Evolutionary conservation across 371 early-diverging fungal species (phyloP).

Genomic region (Coemansia linderi): DNA sequence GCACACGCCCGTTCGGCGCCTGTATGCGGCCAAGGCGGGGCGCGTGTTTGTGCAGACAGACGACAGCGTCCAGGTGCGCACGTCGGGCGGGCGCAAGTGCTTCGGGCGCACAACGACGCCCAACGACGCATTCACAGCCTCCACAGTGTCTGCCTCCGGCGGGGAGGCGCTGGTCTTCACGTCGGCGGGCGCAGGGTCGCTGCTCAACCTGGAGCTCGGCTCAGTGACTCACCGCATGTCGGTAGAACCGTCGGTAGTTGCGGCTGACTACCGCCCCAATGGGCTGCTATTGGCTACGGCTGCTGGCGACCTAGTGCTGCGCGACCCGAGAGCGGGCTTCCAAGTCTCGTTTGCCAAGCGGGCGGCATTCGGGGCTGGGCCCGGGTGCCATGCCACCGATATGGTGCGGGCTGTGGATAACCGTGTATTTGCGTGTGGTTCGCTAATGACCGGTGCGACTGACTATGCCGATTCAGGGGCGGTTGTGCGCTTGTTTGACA

Average conservation of each 20-base stretch:
- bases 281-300: slow-evolving; percentile 40
- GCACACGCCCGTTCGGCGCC: slow-evolving; percentile 29
- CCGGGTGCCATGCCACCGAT: slow-evolving; percentile 20
- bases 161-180: slow-evolving; percentile 32
- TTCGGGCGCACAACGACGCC: slow-evolving; percentile 22
- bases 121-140: slow-evolving; percentile 34
- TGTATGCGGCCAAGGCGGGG: slow-evolving; percentile 5
- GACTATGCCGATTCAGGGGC: slow-evolving; percentile 61
- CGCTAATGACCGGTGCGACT: neutral
- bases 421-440: slow-evolving; percentile 27
- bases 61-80: slow-evolving; percentile 37
- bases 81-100: slow-evolving; percentile 23
- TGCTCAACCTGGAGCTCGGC: slow-evolving; percentile 32
- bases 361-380: slow-evolving; percentile 2
- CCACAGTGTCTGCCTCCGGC: slow-evolving; percentile 5
- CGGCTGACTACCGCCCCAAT: neutral
- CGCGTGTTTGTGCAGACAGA: slow-evolving; percentile 36
- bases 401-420: slow-evolving; percentile 4
- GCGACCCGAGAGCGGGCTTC: slow-evolving; percentile 37
- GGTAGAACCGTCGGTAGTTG: slow-evolving; percentile 29
- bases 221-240: slow-evolving; percentile 9
- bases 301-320: slow-evolving; percentile 25
- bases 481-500: slow-evolving; percentile 81
- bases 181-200: slow-evolving; percentile 36
- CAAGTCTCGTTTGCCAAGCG: neutral